phyloP scores from a whole-genome alignment of 2,329 filamentous ascomycete species.

The Diaporthe amygdali region DNA sequence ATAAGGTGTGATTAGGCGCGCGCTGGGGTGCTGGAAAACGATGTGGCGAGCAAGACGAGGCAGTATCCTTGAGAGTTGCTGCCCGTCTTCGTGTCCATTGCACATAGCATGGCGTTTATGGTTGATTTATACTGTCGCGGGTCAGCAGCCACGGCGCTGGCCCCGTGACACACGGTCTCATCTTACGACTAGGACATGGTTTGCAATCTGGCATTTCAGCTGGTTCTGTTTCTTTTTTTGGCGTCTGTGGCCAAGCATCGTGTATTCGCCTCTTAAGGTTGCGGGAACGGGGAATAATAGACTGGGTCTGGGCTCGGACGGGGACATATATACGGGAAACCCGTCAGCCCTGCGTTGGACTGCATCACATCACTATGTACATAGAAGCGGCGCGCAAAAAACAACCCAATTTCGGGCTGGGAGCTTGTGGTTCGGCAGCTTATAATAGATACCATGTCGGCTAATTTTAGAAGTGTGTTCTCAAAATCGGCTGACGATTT shows the following conservation, averaged over 20 bases:
- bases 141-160: not conserved
- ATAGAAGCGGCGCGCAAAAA: not conserved
- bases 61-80: not conserved
- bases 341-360: not conserved
- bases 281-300: not conserved
- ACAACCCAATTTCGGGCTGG: not conserved
- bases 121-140: not conserved
- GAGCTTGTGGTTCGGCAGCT: not conserved
- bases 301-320: not conserved
- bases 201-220: not conserved
- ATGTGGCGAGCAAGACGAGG: not conserved
- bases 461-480: too few species aligned
- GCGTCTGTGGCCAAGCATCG: not conserved
- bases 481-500: not conserved
- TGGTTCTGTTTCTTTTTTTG: too few species aligned
- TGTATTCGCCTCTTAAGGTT: not conserved
- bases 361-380: not conserved
- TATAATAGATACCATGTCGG: not conserved
- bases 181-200: not conserved
- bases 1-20: too few species aligned
- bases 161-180: not conserved
- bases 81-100: not conserved
- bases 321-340: not conserved
- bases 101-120: slow-evolving; percentile 25
- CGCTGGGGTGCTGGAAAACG: not conserved